A percentile compares a stretch with the other conserved stretches of the same genome.
These are phyloP conservation scores for Incumbomyces delicatus DNA, from an alignment of 2,329 filamentous ascomycete species.

Conservation along the genomic window DNA sequence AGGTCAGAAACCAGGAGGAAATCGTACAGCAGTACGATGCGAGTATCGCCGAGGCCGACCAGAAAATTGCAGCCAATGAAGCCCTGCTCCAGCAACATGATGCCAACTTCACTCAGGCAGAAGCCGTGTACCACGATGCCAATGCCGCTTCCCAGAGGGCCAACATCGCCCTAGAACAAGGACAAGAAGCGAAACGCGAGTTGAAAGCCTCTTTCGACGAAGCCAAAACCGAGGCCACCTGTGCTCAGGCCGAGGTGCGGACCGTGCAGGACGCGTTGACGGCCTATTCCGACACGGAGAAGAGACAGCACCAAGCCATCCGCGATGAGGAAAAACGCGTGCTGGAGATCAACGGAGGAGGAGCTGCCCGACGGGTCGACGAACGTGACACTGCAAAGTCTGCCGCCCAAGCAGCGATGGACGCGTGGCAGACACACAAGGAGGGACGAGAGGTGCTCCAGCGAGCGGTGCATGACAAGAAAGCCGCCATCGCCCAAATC, in stretches of 20 bases:
- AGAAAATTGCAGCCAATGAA: conserved; percentile 41
- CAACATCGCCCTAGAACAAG: conserved; percentile 33
- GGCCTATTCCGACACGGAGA: conserved; percentile 25
- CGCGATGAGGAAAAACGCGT: conserved; percentile 46
- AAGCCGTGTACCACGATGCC: conserved; percentile 17
- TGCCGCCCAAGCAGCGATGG: conserved; percentile 36
- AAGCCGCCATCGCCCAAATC: conserved; percentile 10
- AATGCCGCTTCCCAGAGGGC: conserved; percentile 31
- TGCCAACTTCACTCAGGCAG: conserved; percentile 34
- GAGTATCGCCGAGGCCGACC: conserved; percentile 29
- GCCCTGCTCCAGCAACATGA: conserved; percentile 36
- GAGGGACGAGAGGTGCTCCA: conserved; percentile 27
- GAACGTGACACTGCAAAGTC: conserved; percentile 52
- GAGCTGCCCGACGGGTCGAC: conserved; percentile 50
- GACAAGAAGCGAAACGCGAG: conserved; percentile 34
- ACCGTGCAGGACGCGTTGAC: conserved; percentile 44
- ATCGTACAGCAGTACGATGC: conserved; percentile 28
- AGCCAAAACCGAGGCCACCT: conserved; percentile 44
- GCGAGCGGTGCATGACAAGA: conserved; percentile 27
- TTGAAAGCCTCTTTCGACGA: conserved; percentile 44
- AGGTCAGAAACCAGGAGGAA: conserved; percentile 68
- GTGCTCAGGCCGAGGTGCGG: conserved; percentile 55
- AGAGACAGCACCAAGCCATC: conserved; percentile 29
- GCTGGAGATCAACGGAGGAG: conserved; percentile 58
- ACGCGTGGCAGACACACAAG: conserved; percentile 33